Evolutionary conservation across 192 early-diverging fungal species (phyloP).

Genomic region (Phlyctochytrium planicorne): DNA sequence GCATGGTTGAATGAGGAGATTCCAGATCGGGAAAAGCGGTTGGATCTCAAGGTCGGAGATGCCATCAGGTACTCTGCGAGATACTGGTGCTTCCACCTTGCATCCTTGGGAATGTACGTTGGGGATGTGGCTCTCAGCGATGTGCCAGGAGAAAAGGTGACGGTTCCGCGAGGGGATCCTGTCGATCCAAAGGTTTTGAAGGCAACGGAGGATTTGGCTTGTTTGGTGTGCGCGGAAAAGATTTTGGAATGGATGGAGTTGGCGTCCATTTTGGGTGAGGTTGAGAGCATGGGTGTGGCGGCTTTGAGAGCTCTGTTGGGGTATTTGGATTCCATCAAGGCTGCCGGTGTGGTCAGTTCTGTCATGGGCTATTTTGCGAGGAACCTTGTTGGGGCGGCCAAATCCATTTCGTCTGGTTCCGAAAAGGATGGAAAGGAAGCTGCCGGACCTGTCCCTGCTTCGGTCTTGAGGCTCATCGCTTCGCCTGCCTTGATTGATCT

Average conservation of each 20-base stretch:
- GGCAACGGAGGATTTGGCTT: slow-evolving; percentile 12
- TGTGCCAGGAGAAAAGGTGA: background rate
- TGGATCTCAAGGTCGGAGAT: slow-evolving; percentile 6
- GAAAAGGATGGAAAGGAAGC: too few species aligned
- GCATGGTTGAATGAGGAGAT: slow-evolving; percentile 25
- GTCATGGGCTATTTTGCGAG: slow-evolving; percentile 17
- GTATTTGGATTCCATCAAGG: slow-evolving; percentile 4
- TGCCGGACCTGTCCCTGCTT: too few species aligned
- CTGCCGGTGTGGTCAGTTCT: background rate
- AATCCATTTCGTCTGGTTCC: background rate
- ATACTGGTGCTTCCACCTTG: slow-evolving; percentile 13
- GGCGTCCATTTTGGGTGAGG: slow-evolving; percentile 7
- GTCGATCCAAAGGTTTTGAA: slow-evolving; percentile 10
- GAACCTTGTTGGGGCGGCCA: background rate
- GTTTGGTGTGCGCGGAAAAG: slow-evolving; percentile 17
- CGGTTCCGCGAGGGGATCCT: background rate
- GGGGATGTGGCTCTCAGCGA: too few species aligned
- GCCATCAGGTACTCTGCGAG: slow-evolving; percentile 10
- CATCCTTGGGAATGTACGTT: background rate
- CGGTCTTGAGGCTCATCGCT: too few species aligned
- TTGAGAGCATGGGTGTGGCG: background rate
- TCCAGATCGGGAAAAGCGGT: slow-evolving; percentile 11
- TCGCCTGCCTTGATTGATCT: too few species aligned
- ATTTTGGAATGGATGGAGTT: slow-evolving; percentile 26
- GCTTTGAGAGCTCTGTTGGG: background rate